phyloP scores from a whole-genome alignment of 371 early-diverging fungal species.

The Apophysomyces variabilis region DNA sequence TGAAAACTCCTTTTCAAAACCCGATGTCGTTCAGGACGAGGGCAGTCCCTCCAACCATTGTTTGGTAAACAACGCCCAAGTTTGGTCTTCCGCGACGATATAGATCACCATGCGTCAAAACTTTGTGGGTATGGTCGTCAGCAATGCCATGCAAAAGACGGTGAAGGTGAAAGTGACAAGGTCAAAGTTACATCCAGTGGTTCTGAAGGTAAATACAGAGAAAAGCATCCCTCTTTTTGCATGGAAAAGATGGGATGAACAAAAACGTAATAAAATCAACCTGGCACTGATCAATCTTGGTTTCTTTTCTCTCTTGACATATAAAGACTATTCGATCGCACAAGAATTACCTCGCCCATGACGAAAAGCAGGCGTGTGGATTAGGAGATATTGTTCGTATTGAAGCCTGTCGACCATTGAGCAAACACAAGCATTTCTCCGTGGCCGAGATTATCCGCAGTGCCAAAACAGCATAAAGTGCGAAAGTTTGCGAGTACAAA shows the following conservation, averaged over 20 bases:
- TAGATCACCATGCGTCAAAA: conserved; percentile 72
- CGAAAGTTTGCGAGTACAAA: not conserved
- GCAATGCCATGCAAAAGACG: conserved; percentile 91
- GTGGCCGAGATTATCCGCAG: conserved; percentile 83
- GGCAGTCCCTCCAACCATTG: conserved; percentile 1
- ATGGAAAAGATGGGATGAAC: too few relatives aligned
- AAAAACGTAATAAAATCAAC: not conserved
- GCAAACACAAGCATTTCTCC: conserved; percentile 87
- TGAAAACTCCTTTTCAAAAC: not conserved
- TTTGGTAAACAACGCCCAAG: not conserved
- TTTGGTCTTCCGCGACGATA: conserved; percentile 8
- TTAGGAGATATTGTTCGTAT: conserved; percentile 94
- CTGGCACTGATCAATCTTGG: not conserved
- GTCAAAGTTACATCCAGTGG: conserved; percentile 78
- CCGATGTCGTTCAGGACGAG: not conserved
- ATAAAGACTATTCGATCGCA: conserved; percentile 64
- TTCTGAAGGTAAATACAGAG: conserved; percentile 74
- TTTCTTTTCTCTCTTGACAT: not conserved
- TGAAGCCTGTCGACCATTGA: conserved; percentile 87
- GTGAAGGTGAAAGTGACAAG: conserved; percentile 87
- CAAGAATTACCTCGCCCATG: conserved; percentile 91
- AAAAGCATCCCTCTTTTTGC: too few relatives aligned
- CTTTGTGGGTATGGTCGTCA: conserved; percentile 86
- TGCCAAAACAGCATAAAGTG: conserved; percentile 19
- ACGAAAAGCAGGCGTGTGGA: conserved; percentile 80